Evolutionary conservation across 2,329 filamentous ascomycete genomes (phyloP).

Genomic region (Cordyceps pruinosa): DNA sequence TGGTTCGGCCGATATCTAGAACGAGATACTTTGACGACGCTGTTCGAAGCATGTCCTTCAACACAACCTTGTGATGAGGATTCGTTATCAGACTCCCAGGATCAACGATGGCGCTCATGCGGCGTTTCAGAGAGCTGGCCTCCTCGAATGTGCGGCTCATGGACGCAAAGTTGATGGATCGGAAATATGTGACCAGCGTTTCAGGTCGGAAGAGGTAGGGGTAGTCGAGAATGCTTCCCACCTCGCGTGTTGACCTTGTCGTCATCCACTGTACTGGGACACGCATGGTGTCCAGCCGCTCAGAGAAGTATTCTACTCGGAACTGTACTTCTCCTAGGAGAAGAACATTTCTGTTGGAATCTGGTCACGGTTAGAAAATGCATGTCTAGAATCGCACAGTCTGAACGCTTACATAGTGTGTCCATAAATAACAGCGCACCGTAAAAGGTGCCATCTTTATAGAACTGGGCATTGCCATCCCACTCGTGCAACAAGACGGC

Average conservation of each 20-base stretch:
- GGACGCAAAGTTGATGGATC: conserved; percentile 75
- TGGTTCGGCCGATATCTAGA: conserved; percentile 58
- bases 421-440: conserved; percentile 69
- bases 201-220: conserved; percentile 71
- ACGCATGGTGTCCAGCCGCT: conserved; percentile 66
- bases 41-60: conserved; percentile 57
- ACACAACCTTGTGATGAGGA: conserved; percentile 50
- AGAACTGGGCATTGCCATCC: conserved; percentile 67
- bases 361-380: conserved; percentile 29
- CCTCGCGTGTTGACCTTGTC: conserved; percentile 53
- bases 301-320: conserved; percentile 66
- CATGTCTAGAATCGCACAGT: not conserved
- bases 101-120: conserved; percentile 50
- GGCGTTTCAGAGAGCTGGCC: conserved; percentile 50
- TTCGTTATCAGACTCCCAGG: conserved; percentile 49
- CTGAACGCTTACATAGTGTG: conserved; percentile 56
- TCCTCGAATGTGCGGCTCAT: conserved; percentile 79
- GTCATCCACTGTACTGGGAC: conserved; percentile 67
- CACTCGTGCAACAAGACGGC: conserved; percentile 72
- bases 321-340: conserved; percentile 65
- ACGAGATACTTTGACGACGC: conserved; percentile 66
- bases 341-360: conserved; percentile 56
- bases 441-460: conserved; percentile 64
- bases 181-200: conserved; percentile 74
- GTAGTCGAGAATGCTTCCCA: conserved; percentile 69